Conservation (phyloP, 2,329 filamentous ascomycete genomes). For the Aspergillus pseudoterreus region DNA sequence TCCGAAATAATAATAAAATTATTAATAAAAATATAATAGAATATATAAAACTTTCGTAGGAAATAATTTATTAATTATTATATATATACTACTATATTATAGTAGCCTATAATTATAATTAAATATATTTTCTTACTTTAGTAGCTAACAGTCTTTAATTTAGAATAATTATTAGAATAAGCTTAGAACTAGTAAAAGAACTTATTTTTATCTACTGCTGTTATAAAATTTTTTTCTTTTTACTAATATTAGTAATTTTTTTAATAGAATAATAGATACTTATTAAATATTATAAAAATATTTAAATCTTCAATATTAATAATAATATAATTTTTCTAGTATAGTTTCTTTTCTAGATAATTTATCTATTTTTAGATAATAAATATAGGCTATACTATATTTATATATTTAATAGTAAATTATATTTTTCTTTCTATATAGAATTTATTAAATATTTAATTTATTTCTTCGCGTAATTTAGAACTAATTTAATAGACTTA, state of each 20-base stretch:
- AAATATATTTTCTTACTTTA: too few relatives aligned
- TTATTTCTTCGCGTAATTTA: too few relatives aligned
- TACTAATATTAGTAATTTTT: not conserved
- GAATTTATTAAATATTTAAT: too few relatives aligned
- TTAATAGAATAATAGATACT: not conserved
- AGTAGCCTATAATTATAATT: too few relatives aligned
- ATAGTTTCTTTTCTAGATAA: too few relatives aligned
- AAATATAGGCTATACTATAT: too few relatives aligned
- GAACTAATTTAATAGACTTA: too few relatives aligned
- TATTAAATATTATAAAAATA: not conserved
- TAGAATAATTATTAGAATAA: not conserved
- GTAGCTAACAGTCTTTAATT: not conserved
- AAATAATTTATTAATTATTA: not conserved
- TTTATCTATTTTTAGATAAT: too few relatives aligned
- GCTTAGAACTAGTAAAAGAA: not conserved
- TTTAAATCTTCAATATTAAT: not conserved
- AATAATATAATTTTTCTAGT: too few relatives aligned
- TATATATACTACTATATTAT: too few relatives aligned
- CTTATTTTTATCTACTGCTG: not conserved
- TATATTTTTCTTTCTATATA: too few relatives aligned
- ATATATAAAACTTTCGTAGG: not conserved
- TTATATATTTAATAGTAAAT: too few relatives aligned
- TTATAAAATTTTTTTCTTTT: not conserved
- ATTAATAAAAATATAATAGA: not conserved
- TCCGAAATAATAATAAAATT: not conserved